phyloP scores from a whole-genome alignment of 2,329 filamentous ascomycete species.

The Alternaria hordeiaustralica region DNA sequence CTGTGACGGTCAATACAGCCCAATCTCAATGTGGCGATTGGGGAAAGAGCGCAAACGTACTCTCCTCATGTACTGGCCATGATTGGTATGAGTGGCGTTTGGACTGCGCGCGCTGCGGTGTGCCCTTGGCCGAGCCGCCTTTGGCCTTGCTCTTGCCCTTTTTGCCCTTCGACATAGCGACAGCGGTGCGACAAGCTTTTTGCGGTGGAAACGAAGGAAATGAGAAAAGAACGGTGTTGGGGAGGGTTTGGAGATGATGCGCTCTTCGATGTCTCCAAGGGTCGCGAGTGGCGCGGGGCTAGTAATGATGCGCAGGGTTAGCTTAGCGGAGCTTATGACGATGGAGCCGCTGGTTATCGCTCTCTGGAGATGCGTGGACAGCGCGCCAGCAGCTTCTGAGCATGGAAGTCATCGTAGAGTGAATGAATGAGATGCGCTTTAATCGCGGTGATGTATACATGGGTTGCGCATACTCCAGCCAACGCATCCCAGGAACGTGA shows the following conservation, averaged over 20 bases:
- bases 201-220: neutral
- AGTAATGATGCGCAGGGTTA: neutral
- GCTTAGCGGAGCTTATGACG: conserved; percentile 11
- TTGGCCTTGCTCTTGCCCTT: conserved; percentile 39
- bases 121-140: conserved; percentile 24
- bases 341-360: neutral
- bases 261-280: neutral
- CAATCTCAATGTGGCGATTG: conserved; percentile 2
- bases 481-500: neutral
- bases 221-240: neutral
- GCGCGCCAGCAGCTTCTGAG: neutral
- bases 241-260: conserved; percentile 12
- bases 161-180: conserved; percentile 33
- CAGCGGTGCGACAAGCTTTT: neutral
- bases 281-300: conserved; percentile 11
- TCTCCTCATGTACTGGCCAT: conserved; percentile 20
- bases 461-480: neutral
- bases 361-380: neutral
- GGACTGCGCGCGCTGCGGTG: conserved; percentile 25
- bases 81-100: conserved; percentile 19
- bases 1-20: conserved; percentile 25
- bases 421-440: neutral
- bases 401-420: neutral
- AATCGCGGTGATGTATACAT: neutral
- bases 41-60: conserved; percentile 25